Evolutionary conservation across 441 rosid species (phyloP).

Genomic region (Isatis lusitanica): DNA sequence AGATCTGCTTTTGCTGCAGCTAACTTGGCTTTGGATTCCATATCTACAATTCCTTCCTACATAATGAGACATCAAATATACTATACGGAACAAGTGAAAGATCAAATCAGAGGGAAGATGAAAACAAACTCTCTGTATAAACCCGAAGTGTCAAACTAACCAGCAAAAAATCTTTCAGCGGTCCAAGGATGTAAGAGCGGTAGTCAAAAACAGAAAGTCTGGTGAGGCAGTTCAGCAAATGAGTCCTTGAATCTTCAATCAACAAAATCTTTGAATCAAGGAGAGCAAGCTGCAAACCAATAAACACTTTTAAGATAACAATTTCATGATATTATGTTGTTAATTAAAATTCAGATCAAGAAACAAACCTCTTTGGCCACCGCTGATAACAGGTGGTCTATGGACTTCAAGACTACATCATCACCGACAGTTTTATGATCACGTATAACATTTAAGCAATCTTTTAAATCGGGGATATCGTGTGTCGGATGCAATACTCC

Average conservation of each 20-base stretch:
- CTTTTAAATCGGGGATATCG: neutral
- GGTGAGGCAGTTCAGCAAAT: slow-evolving; percentile 7
- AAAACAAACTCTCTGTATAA: neutral
- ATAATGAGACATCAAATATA: neutral
- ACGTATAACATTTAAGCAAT: neutral
- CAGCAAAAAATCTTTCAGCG: slow-evolving; percentile 15
- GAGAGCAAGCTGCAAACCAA: neutral
- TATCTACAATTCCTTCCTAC: slow-evolving; percentile 1
- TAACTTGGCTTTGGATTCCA: neutral
- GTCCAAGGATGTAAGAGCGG: slow-evolving; percentile 15
- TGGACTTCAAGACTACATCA: neutral
- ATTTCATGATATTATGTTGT: neutral
- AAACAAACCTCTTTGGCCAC: neutral
- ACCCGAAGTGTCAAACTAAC: slow-evolving; percentile 2
- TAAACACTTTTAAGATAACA: neutral
- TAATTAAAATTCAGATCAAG: neutral
- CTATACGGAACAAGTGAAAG: neutral
- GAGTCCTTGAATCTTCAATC: slow-evolving; percentile 15
- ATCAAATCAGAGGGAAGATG: neutral
- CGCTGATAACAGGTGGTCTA: neutral
- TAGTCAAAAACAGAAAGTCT: slow-evolving; percentile 26
- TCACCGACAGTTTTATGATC: neutral
- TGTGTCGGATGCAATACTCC: neutral
- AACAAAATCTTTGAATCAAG: slow-evolving; percentile 15
- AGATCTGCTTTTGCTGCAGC: slow-evolving; percentile 6